A percentile compares a stretch with the other conserved stretches of the same genome.
Evolutionary conservation across 768 basidiomycete species (phyloP).

Genomic region (Porphyrellus cyaneotinctus): DNA sequence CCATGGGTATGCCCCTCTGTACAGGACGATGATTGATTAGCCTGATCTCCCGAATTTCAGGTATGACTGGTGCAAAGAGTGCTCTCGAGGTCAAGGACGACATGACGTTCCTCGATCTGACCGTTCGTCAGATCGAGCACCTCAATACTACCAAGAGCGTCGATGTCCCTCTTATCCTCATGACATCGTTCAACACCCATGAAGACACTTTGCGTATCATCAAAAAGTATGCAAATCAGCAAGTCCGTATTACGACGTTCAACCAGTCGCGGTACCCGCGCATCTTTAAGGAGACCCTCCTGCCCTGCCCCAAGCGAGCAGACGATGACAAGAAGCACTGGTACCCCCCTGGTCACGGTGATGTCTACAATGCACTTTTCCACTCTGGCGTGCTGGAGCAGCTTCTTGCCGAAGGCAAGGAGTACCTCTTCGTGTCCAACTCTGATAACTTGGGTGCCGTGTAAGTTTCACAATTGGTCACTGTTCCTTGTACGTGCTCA

Average conservation of each 20-base stretch:
- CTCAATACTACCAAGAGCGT: constrained; percentile 57
- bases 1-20: constrained; percentile 42
- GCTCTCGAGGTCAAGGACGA: constrained; percentile 74
- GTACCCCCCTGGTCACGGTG: constrained; percentile 79
- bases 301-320: constrained; percentile 56
- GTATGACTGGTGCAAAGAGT: constrained; percentile 61
- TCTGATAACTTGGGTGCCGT: constrained; percentile 73
- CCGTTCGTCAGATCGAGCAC: constrained; percentile 64
- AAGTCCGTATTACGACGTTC: constrained; percentile 67
- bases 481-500: constrained; percentile 1
- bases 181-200: constrained; percentile 82
- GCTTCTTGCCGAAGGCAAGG: constrained; percentile 65
- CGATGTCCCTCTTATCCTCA: constrained; percentile 75
- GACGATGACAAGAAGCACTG: constrained; percentile 63
- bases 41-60: constrained; percentile 21
- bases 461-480: constrained; percentile 27
- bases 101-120: constrained; percentile 66
- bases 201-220: constrained; percentile 75
- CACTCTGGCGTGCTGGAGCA: constrained; percentile 74
- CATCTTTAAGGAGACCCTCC: constrained; percentile 63
- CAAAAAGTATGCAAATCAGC: constrained; percentile 78
- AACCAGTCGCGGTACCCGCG: constrained; percentile 75
- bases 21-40: neutral
- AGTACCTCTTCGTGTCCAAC: constrained; percentile 77
- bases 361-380: constrained; percentile 64